Evolutionary conservation across 1,139 yeast genomes (phyloP).

Genomic region (Suhomyces bribrorum): DNA sequence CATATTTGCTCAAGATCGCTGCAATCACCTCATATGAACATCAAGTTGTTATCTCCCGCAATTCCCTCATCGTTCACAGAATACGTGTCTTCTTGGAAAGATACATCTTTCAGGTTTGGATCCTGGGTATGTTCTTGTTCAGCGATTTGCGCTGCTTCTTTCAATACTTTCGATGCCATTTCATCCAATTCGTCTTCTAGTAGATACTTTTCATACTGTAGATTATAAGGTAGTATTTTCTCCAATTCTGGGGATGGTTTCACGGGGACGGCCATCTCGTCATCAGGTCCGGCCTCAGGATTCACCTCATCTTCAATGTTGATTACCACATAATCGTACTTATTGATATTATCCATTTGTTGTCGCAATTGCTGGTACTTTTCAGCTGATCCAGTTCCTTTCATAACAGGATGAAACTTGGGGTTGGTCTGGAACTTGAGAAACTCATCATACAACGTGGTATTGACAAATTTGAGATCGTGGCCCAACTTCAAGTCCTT

Average conservation of each 20-base stretch:
- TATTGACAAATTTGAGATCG: conserved; percentile 38
- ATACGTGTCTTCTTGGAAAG: conserved; percentile 4
- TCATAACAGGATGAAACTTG: conserved; percentile 33
- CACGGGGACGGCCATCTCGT: conserved; percentile 14
- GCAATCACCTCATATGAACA: conserved; percentile 14
- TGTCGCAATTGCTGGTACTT: conserved; percentile 25
- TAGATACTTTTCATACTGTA: conserved; percentile 28
- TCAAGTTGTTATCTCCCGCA: conserved; percentile 20
- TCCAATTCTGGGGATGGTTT: conserved; percentile 25
- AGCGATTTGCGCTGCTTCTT: background rate
- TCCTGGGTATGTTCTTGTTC: conserved; percentile 5
- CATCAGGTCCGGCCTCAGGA: conserved; percentile 11
- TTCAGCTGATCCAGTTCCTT: conserved; percentile 12
- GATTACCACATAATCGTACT: conserved; percentile 32
- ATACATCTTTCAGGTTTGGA: too few species aligned
- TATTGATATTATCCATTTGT: conserved; percentile 28
- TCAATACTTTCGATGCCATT: conserved; percentile 7
- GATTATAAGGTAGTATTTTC: conserved; percentile 32
- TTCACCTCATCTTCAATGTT: conserved; percentile 23
- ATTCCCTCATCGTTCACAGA: conserved; percentile 18
- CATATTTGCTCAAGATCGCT: too few species aligned
- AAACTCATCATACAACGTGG: conserved; percentile 32
- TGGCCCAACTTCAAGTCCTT: conserved; percentile 48
- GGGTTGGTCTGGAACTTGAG: conserved; percentile 30
- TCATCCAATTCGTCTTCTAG: conserved; percentile 29